Percentiles rank a stretch among this genome's conserved stretches.
These are phyloP conservation scores for Candida saitoana DNA, from an alignment of 805 yeast species.

Conservation along the genomic window DNA sequence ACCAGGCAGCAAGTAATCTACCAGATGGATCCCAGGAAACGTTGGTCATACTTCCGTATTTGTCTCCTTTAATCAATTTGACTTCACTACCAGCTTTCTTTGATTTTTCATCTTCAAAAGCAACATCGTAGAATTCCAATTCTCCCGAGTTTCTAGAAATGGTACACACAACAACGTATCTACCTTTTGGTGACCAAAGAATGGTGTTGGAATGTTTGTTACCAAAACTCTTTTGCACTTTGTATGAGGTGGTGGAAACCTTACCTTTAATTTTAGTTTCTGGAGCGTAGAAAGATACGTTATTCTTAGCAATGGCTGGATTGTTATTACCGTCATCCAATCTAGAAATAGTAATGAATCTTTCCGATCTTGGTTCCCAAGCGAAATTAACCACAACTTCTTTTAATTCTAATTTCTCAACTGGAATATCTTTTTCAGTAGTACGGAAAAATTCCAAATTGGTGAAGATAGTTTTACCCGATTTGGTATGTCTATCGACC, in stretches of 20 bases:
- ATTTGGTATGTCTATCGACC: conserved; percentile 95
- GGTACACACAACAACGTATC: conserved; percentile 63
- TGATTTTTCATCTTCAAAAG: conserved; percentile 67
- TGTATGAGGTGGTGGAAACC: conserved; percentile 48
- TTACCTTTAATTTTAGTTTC: conserved; percentile 56
- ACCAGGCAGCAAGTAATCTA: conserved; percentile 82
- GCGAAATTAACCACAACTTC: conserved; percentile 84
- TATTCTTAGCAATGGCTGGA: conserved; percentile 63
- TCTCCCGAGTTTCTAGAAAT: conserved; percentile 52
- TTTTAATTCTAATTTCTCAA: conserved; percentile 88
- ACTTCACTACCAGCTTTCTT: conserved; percentile 54
- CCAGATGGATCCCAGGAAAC: conserved; percentile 96
- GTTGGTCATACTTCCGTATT: conserved; percentile 75
- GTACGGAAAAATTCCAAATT: conserved; percentile 88
- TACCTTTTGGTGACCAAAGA: conserved; percentile 89
- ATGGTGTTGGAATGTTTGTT: conserved; percentile 69
- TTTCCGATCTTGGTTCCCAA: conserved; percentile 93
- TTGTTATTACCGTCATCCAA: conserved; percentile 52
- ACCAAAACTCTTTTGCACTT: conserved; percentile 51
- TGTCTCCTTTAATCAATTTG: conserved; percentile 58
- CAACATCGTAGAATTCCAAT: conserved; percentile 82
- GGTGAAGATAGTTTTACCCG: conserved; percentile 86
- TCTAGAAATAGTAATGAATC: conserved; percentile 77
- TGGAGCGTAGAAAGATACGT: conserved; percentile 75
- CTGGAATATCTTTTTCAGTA: conserved; percentile 86